Base-by-base conservation (phyloP, 495 filamentous ascomycete species). In the Physcia stellaris region DNA sequence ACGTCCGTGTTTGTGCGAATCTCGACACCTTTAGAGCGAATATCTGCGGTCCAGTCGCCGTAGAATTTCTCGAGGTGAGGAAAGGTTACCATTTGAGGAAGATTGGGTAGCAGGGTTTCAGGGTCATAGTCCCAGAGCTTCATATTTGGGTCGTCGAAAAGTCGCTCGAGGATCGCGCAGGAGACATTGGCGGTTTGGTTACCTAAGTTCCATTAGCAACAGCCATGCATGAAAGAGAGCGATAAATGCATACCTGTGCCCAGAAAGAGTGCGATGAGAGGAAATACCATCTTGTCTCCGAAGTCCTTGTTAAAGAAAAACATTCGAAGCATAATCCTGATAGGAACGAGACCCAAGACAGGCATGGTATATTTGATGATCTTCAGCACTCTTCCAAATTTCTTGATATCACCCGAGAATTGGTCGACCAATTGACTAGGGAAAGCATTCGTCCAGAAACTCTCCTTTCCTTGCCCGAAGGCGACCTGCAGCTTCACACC, bases 391-490 rank as follows among this genome's bases (percentile, higher is more conserved):
- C 45, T 62, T 3, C 64, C 67, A 34, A 88, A 75, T 29, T 77
- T 74, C 49, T 61, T 68, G 48, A 86, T 77, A 45, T 88, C 82
- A 1, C 50, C 55, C 12, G 71, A 66, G 45, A 77, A 74, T 4
- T 65, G 59, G 22, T 71, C 70, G 3, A 87, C 61, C 1, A 88
- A 58, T 13, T 71, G 59, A 31, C 73, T 83, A 0, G 83, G 82
- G 45, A 79, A 92, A 24, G 79, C 72, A 50, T 92, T 88, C 9
- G 77, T 80, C 79, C 80, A 92, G 59, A 92, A 88, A 4, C 58
- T 62, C 6, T 79, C 69, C 4, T 63, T 48, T 4, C 70, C 81
- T 52, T 87, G 85, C 11, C 83, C 84, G 51, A 88, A 87, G 0
- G 83, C 73, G 0, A 87, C 60, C 49, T 88, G 83, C 20, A 92